phyloP scores from a whole-genome alignment of 352 stramenopile species.

The Phytophthora kernoviae region DNA sequence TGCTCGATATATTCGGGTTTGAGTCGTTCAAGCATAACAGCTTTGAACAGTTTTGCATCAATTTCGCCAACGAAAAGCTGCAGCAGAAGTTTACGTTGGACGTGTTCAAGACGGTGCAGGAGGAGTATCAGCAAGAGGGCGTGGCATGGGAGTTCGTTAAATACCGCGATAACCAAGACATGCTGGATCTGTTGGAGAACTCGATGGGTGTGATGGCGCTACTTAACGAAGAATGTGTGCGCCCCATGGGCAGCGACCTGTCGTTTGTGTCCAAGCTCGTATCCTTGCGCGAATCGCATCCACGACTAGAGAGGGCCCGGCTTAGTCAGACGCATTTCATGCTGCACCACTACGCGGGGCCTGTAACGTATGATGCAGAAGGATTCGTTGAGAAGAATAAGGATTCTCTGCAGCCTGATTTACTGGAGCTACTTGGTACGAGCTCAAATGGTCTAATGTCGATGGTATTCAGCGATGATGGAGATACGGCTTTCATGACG shows the following conservation, averaged over 20 bases:
- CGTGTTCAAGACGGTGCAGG: constrained; percentile 88
- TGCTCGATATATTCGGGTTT: constrained; percentile 98
- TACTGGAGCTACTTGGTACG: constrained; percentile 69
- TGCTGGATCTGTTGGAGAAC: constrained; percentile 90
- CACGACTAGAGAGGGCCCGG: constrained; percentile 76
- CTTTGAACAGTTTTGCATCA: constrained; percentile 97
- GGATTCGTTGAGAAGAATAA: constrained; percentile 92
- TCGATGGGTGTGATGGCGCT: constrained; percentile 90
- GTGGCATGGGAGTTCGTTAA: constrained; percentile 82
- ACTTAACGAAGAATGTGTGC: constrained; percentile 92
- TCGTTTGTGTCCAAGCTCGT: constrained; percentile 91
- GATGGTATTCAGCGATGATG: constrained; percentile 64
- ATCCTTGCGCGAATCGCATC: constrained; percentile 81
- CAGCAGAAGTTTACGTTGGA: constrained; percentile 92
- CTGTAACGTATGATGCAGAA: constrained; percentile 80
- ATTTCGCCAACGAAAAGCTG: constrained; percentile 96
- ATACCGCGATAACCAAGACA: constrained; percentile 92
- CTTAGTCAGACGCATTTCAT: constrained; percentile 80
- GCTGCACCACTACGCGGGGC: constrained; percentile 82
- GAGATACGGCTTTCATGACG: constrained; percentile 57
- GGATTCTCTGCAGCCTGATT: constrained; percentile 80
- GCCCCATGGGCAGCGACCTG: constrained; percentile 84
- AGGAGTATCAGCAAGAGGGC: constrained; percentile 79
- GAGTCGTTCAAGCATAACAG: constrained; percentile 94
- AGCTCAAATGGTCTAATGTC: constrained; percentile 80